These are phyloP conservation scores for Beauveria scarabaeidicola DNA, from an alignment of 2,329 filamentous ascomycete genomes.

Conservation along the genomic window DNA sequence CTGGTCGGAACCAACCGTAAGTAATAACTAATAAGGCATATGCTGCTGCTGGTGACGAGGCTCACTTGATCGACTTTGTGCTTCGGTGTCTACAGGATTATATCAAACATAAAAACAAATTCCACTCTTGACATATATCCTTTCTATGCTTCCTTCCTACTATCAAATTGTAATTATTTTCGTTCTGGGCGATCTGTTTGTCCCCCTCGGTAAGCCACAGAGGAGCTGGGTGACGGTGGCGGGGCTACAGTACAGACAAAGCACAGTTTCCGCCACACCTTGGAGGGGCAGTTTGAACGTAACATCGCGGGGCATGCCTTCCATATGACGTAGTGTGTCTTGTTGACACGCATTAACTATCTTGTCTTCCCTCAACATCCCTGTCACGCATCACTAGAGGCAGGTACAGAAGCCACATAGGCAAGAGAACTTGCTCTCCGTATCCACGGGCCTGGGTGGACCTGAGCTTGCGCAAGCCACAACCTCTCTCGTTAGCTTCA, in stretches of 20 bases:
- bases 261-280: background rate
- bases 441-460: background rate
- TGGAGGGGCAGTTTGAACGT: background rate
- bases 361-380: background rate
- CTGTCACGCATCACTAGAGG: background rate
- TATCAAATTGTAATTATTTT: too few species aligned
- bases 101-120: too few species aligned
- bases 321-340: conserved; percentile 1
- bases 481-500: background rate
- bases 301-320: background rate
- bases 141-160: too few species aligned
- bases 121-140: too few species aligned
- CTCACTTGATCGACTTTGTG: too few species aligned
- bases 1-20: conserved; percentile 7
- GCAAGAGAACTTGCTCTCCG: background rate
- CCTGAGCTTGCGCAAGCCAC: conserved; percentile 4
- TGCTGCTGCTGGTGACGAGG: too few species aligned
- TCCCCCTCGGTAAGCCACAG: background rate
- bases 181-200: too few species aligned
- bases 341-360: background rate
- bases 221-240: background rate
- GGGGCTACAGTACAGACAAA: background rate
- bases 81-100: too few species aligned
- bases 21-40: too few species aligned
- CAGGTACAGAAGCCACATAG: background rate